Evolutionary conservation across 352 stramenopile genomes (phyloP).

Genomic region (Blastocystis sp.): DNA sequence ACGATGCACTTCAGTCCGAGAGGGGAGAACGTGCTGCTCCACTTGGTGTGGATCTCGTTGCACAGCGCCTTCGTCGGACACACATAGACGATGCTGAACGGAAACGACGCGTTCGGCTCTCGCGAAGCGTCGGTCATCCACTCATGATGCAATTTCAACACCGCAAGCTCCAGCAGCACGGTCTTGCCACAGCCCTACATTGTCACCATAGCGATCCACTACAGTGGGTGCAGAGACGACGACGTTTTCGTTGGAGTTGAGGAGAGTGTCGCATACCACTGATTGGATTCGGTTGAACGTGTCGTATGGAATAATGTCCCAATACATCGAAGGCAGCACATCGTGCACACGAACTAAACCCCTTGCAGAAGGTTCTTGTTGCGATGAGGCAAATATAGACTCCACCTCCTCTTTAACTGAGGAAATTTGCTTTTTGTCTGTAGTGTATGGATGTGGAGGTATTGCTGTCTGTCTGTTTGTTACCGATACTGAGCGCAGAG

Average conservation of each 20-base stretch:
- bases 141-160: background rate
- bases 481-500: background rate
- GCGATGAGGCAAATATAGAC: background rate
- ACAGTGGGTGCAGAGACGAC: constrained; percentile 36
- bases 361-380: background rate
- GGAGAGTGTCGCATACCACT: background rate
- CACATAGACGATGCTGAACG: background rate
- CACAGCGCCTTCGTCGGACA: constrained; percentile 33
- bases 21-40: background rate
- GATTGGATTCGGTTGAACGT: constrained; percentile 46
- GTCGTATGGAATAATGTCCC: constrained; percentile 13
- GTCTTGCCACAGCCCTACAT: constrained; percentile 34
- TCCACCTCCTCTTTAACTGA: background rate
- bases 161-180: background rate
- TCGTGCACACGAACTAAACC: background rate
- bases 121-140: background rate
- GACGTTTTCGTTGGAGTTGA: constrained; percentile 1
- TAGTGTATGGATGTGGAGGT: background rate
- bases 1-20: background rate
- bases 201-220: background rate
- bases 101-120: background rate
- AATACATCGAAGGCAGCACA: background rate
- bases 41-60: constrained; percentile 8
- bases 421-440: background rate
- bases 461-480: background rate